phyloP scores from a whole-genome alignment of 2,329 filamentous ascomycete genomes.

The Pseudocercospora eumusae region DNA sequence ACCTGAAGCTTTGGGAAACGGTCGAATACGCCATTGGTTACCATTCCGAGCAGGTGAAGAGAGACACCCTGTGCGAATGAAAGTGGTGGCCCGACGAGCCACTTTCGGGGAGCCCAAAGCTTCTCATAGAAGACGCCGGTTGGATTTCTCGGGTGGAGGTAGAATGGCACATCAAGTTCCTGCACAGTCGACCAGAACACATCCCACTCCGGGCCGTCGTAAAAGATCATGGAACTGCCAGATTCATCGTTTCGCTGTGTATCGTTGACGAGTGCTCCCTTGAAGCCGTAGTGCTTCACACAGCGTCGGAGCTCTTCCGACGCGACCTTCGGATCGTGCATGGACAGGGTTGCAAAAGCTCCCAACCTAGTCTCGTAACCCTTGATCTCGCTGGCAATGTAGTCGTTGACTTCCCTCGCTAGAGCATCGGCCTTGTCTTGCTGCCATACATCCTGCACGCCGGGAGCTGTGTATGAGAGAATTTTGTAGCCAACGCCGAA shows the following conservation, averaged over 20 bases:
- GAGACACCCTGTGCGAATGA: conserved; percentile 61
- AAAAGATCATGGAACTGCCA: conserved; percentile 64
- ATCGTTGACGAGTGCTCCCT: conserved; percentile 41
- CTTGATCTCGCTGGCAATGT: conserved; percentile 48
- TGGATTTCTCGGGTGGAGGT: conserved; percentile 59
- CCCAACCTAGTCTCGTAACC: conserved; percentile 47
- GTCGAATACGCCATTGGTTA: conserved; percentile 55
- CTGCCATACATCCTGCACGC: conserved; percentile 52
- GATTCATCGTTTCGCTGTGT: conserved; percentile 58
- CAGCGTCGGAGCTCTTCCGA: conserved; percentile 55
- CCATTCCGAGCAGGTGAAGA: conserved; percentile 58
- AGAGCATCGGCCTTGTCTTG: conserved; percentile 47
- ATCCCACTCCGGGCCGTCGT: conserved; percentile 63
- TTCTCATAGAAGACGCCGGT: conserved; percentile 57
- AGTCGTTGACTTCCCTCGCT: conserved; percentile 52
- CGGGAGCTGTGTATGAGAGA: conserved; percentile 52
- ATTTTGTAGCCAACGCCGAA: conserved; percentile 53
- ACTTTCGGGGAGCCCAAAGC: conserved; percentile 60
- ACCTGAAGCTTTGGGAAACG: conserved; percentile 51
- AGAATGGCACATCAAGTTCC: conserved; percentile 65
- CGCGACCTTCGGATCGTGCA: conserved; percentile 56
- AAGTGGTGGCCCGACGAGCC: conserved; percentile 61
- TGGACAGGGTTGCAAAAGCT: conserved; percentile 46
- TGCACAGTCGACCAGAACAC: conserved; percentile 61
- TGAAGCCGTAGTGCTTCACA: conserved; percentile 51